phyloP scores from a whole-genome alignment of 2,329 filamentous ascomycete genomes.

The Xylaria polymorpha region DNA sequence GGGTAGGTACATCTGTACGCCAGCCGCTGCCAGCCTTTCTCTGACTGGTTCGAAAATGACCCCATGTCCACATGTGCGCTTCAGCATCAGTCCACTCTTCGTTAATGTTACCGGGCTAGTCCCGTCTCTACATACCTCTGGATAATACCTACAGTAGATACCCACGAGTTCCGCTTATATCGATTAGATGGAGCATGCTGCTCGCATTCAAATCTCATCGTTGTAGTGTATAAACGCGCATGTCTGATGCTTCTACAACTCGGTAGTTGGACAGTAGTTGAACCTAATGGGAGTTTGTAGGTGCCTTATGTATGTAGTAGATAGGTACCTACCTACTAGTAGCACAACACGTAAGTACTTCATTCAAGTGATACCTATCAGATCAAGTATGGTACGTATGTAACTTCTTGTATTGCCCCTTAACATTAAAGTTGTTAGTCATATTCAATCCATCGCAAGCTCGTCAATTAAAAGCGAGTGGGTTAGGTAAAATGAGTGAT shows the following conservation, averaged over 20 bases:
- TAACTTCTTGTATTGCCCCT: neutral
- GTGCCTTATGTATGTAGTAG: no score
- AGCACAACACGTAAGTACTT: no score
- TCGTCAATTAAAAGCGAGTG: neutral
- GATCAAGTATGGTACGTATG: no score
- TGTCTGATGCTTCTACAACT: neutral
- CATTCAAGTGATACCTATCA: no score
- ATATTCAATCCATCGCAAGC: neutral
- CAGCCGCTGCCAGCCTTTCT: slow-evolving; percentile 24
- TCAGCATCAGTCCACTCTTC: slow-evolving; percentile 15
- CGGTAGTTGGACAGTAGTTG: neutral
- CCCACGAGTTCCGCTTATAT: slow-evolving; percentile 6
- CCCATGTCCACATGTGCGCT: slow-evolving; percentile 12
- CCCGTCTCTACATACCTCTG: neutral
- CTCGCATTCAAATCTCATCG: neutral
- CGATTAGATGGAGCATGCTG: neutral
- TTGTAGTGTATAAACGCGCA: neutral
- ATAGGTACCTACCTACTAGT: no score
- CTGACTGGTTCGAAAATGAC: slow-evolving; percentile 10
- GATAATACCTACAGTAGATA: neutral
- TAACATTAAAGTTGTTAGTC: neutral
- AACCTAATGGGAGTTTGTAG: neutral
- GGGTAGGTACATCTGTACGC: slow-evolving; percentile 19
- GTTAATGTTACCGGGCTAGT: slow-evolving; percentile 5
- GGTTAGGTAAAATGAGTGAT: slow-evolving; percentile 6